phyloP scores from a whole-genome alignment of 768 basidiomycete species.

The Mrakia hoshinonis region DNA sequence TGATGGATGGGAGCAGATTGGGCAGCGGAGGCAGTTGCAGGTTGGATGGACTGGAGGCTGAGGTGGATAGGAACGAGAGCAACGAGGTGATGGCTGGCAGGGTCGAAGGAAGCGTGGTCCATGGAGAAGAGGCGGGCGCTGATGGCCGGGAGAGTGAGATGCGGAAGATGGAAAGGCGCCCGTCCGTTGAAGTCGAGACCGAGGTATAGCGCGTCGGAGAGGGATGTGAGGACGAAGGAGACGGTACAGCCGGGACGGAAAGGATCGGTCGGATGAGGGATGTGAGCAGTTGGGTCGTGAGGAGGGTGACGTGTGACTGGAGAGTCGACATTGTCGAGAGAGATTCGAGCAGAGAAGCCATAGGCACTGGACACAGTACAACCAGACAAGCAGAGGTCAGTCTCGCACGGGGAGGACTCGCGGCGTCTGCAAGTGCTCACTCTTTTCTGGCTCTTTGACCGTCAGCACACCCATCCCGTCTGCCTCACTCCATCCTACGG shows the following conservation, averaged over 20 bases:
- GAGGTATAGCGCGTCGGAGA: slow-evolving; percentile 2
- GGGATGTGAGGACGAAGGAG: not conserved
- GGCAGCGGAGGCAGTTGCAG: slow-evolving; percentile 4
- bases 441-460: slow-evolving; percentile 7
- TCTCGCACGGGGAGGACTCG: no score
- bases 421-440: no score
- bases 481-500: not conserved
- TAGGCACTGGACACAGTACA: not conserved
- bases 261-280: slow-evolving; percentile 16
- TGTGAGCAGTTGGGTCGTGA: not conserved
- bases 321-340: slow-evolving; percentile 2
- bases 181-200: slow-evolving; percentile 1
- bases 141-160: not conserved
- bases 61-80: slow-evolving; percentile 8
- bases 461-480: slow-evolving; percentile 3
- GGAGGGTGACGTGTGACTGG: not conserved
- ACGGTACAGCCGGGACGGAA: not conserved
- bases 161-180: slow-evolving; percentile 15
- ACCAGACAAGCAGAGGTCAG: not conserved
- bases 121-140: not conserved
- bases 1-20: not conserved
- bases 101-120: not conserved
- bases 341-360: not conserved
- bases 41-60: not conserved
- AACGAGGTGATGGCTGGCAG: slow-evolving; percentile 11